phyloP scores from a whole-genome alignment of 305 asterid genomes.

The Fraxinus nigra region DNA sequence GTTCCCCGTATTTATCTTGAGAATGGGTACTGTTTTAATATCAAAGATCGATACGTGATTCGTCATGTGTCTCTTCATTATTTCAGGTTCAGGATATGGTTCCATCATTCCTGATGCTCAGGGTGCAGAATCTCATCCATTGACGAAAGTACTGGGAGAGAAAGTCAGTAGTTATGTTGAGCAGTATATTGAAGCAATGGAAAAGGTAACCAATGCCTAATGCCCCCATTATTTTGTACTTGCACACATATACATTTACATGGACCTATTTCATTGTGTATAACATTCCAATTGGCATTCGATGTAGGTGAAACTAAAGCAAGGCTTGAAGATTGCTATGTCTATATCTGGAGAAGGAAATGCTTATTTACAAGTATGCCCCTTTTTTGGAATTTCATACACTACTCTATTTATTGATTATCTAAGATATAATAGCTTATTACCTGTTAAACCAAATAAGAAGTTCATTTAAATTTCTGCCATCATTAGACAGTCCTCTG shows the following conservation, averaged over 20 bases:
- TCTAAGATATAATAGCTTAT: neutral
- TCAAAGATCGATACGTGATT: neutral
- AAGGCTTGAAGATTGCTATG: constrained; percentile 92
- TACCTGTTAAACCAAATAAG: neutral
- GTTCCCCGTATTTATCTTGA: neutral
- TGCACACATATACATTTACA: neutral
- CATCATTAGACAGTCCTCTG: neutral
- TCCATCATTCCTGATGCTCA: constrained; percentile 70
- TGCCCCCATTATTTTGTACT: constrained; percentile 11
- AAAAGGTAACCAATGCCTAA: constrained; percentile 56
- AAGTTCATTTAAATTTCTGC: neutral
- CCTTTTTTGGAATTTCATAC: neutral
- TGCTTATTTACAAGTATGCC: constrained; percentile 79
- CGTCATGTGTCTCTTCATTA: constrained; percentile 14
- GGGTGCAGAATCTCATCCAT: constrained; percentile 68
- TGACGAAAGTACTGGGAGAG: constrained; percentile 65
- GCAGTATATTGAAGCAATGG: constrained; percentile 84
- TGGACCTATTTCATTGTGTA: constrained; percentile 13
- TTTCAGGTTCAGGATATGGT: constrained; percentile 76
- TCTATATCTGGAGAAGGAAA: constrained; percentile 88
- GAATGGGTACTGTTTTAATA: neutral
- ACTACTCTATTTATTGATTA: neutral
- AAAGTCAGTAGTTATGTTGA: constrained; percentile 62
- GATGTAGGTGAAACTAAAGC: constrained; percentile 81
- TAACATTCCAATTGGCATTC: constrained; percentile 22